Conservation (phyloP, 2,329 filamentous ascomycete species). For the Xylariaceae sp. region DNA sequence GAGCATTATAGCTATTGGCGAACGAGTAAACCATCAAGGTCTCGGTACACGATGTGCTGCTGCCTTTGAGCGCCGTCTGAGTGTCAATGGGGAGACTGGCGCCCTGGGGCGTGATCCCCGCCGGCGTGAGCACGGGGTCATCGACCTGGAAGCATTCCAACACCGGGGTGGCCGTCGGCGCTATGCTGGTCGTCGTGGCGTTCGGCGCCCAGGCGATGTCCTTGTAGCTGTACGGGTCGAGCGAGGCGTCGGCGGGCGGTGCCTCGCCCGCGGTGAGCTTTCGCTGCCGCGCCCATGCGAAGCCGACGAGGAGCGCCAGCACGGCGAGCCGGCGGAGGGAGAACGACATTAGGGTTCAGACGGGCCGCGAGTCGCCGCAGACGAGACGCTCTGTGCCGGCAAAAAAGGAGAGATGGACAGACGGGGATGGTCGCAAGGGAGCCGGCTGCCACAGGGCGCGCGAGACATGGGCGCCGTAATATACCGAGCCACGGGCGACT, state of each 20-base stretch:
- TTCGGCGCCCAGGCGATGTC: slow-evolving; percentile 5
- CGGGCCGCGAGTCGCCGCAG: too few relatives aligned
- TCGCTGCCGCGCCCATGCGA: too few relatives aligned
- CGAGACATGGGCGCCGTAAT: too few relatives aligned
- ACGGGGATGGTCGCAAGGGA: too few relatives aligned
- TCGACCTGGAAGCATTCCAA: slow-evolving; percentile 64
- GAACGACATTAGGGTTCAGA: too few relatives aligned
- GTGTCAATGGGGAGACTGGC: slow-evolving; percentile 23
- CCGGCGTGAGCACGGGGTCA: slow-evolving; percentile 52
- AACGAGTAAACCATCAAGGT: slow-evolving; percentile 66
- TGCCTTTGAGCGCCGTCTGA: slow-evolving; percentile 14
- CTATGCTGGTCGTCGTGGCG: slow-evolving; percentile 5
- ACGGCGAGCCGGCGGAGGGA: too few relatives aligned
- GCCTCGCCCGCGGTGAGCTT: slow-evolving; percentile 3
- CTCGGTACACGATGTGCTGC: slow-evolving; percentile 34
- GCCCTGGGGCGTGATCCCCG: slow-evolving; percentile 31
- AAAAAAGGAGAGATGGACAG: too few relatives aligned
- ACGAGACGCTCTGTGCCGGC: too few relatives aligned
- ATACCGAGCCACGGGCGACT: too few relatives aligned
- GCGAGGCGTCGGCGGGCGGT: too few relatives aligned
- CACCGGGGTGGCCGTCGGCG: slow-evolving; percentile 8
- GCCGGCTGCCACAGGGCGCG: too few relatives aligned
- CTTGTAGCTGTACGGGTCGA: slow-evolving; percentile 16
- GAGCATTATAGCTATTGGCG: slow-evolving; percentile 63
- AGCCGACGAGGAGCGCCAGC: too few relatives aligned